Evolutionary conservation across 768 basidiomycete species (phyloP).

Genomic region (Pisolithus microcarpus): DNA sequence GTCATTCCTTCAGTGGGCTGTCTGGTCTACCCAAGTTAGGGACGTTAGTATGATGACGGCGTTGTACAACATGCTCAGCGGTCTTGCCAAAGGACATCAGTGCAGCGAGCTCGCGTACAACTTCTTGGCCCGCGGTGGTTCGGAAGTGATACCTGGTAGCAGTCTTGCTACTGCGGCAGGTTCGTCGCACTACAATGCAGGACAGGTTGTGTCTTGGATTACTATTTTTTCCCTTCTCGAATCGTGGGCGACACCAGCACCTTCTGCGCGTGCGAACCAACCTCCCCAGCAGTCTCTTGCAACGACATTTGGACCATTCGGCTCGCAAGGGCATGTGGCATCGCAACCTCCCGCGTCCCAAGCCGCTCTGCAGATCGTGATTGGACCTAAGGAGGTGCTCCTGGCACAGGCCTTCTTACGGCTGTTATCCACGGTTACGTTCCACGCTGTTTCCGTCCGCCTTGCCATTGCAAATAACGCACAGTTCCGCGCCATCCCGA

Average conservation of each 20-base stretch:
- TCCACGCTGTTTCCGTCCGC: slow-evolving; percentile 70
- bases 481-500: slow-evolving; percentile 76
- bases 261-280: slow-evolving; percentile 37
- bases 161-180: slow-evolving; percentile 33
- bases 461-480: slow-evolving; percentile 68
- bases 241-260: slow-evolving; percentile 57
- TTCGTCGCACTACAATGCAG: slow-evolving; percentile 39
- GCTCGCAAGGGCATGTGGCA: slow-evolving; percentile 21
- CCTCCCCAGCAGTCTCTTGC: slow-evolving; percentile 37
- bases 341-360: slow-evolving; percentile 32
- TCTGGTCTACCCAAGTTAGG: slow-evolving; percentile 74
- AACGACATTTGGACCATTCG: slow-evolving; percentile 25
- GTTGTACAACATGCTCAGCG: slow-evolving; percentile 82
- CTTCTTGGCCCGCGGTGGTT: slow-evolving; percentile 74
- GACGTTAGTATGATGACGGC: slow-evolving; percentile 71
- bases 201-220: slow-evolving; percentile 68
- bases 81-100: slow-evolving; percentile 75
- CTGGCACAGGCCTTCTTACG: slow-evolving; percentile 77
- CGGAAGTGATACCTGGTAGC: slow-evolving; percentile 59
- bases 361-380: slow-evolving; percentile 35
- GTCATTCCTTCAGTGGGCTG: slow-evolving; percentile 83
- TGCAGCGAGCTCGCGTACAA: slow-evolving; percentile 86
- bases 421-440: slow-evolving; percentile 69
- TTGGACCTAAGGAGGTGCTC: slow-evolving; percentile 66
- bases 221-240: slow-evolving; percentile 70